These are phyloP conservation scores for Russula griseocarnosa DNA, from an alignment of 768 basidiomycete genomes.

Conservation along the genomic window DNA sequence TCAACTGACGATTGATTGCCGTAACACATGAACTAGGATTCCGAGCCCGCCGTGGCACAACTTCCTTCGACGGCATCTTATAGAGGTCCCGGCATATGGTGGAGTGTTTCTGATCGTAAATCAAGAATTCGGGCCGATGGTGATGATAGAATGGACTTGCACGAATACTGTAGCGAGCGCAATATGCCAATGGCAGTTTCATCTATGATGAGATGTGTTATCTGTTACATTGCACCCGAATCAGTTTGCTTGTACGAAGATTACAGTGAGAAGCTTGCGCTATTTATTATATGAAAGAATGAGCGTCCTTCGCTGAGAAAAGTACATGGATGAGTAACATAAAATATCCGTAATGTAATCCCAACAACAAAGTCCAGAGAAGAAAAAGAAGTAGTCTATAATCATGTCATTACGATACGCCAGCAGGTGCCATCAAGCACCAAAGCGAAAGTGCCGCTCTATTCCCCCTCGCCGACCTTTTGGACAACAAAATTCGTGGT, in stretches of 20 bases:
- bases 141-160: not conserved
- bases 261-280: not conserved
- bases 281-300: not conserved
- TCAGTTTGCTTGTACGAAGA: not conserved
- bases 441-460: not conserved
- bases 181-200: conserved; percentile 1
- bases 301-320: not conserved
- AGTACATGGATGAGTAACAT: not conserved
- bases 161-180: not conserved
- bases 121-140: not conserved
- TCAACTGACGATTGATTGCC: too few species aligned
- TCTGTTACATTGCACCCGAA: not conserved
- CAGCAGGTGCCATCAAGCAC: not conserved
- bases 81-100: too few species aligned
- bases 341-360: not conserved
- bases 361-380: not conserved
- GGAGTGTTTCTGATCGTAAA: not conserved
- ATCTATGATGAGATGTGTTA: not conserved
- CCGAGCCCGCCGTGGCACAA: too few species aligned
- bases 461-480: not conserved
- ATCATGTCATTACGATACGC: not conserved
- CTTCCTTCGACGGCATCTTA: too few species aligned
- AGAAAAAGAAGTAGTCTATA: not conserved
- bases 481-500: not conserved
- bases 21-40: too few species aligned